Evolutionary conservation across 2,329 filamentous ascomycete species (phyloP), one percentile per base, ranked within the genome.

Genomic region (Cytospora piceae): DNA sequence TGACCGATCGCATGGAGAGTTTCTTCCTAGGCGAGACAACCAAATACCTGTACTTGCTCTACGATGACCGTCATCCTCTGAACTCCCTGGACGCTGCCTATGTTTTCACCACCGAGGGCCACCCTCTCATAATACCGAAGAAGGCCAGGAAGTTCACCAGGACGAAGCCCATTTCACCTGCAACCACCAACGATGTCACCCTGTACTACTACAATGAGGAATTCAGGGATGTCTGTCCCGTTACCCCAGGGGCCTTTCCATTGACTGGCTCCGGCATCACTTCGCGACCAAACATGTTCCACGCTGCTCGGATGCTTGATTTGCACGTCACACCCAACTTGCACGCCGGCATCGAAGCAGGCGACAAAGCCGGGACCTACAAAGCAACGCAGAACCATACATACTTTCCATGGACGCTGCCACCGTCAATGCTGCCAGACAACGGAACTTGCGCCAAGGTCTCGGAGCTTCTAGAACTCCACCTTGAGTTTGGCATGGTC

Each of bases 11-110:
- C 39, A 98, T 98, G 95, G 95, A 99, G 78, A 98, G 94, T 75
- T 99, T 98, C 82, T 98, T 98, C 73, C 83, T 99, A 0, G 94
- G 95, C 17, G 95, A 99, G 78, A 99, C 95, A 1, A 90, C 93
- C 54, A 97, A 98, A 77, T 99, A 99, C 76, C 82, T 99, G 69
- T 98, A 96, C 75, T 81, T 99, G 63, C 85, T 98, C 2, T 98
- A 96, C 76, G 92, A 96, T 70, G 85, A 89, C 5, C 84, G 88
- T 17, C 95, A 98, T 77, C 93, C 94, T 0, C 80, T 99, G 52
- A 98, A 98, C 77, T 89, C 87, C 24, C 80, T 96, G 49, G 95
- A 98, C 76, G 88, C 89, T 0, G 88, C 94, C 0, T 96, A 90
- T 75, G 94, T 99, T 17, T 98, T 99, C 75, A 95, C 92, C 0